A percentile compares a stretch with the other conserved stretches of the same genome.
phyloP scores from a whole-genome alignment of 306 rosid genomes.

The Malus sylvestris region DNA sequence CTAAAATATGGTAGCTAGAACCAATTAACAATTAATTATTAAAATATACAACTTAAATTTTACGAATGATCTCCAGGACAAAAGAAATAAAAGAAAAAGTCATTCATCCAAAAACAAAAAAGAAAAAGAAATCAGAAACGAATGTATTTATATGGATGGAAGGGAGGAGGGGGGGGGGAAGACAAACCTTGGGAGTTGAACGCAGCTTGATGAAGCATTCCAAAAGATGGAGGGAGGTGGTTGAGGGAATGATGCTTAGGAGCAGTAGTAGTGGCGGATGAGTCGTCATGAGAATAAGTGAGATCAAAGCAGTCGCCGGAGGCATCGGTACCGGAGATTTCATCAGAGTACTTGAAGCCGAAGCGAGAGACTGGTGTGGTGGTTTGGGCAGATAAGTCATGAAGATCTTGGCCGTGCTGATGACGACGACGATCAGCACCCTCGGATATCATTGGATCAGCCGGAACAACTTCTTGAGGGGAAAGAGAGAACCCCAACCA shows the following conservation, averaged over 20 bases:
- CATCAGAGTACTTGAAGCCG: conserved; percentile 42
- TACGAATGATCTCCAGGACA: not conserved
- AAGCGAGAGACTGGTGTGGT: conserved; percentile 27
- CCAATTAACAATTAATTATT: not conserved
- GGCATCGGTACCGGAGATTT: conserved; percentile 44
- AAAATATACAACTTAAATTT: not conserved
- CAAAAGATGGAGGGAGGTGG: conserved; percentile 53
- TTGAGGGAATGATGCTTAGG: conserved; percentile 26
- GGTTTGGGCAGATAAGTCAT: conserved; percentile 26
- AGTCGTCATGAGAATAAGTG: conserved; percentile 20
- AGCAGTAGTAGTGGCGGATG: not conserved
- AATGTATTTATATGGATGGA: not conserved
- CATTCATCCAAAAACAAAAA: not conserved
- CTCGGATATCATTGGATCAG: conserved; percentile 17
- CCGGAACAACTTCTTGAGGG: conserved; percentile 42
- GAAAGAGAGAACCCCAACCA: conserved; percentile 92
- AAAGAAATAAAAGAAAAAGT: not conserved
- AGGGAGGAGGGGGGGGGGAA: not conserved
- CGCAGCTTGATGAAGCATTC: conserved; percentile 19
- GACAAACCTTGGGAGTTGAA: conserved; percentile 31
- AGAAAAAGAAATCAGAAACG: not conserved
- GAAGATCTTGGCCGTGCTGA: not conserved
- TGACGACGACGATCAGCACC: conserved; percentile 13
- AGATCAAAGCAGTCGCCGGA: conserved; percentile 53
- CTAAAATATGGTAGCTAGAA: not conserved